A percentile compares a stretch with the other conserved stretches of the same genome.
Conservation (phyloP, 441 rosid species). For the Syzygium syzygioides region DNA sequence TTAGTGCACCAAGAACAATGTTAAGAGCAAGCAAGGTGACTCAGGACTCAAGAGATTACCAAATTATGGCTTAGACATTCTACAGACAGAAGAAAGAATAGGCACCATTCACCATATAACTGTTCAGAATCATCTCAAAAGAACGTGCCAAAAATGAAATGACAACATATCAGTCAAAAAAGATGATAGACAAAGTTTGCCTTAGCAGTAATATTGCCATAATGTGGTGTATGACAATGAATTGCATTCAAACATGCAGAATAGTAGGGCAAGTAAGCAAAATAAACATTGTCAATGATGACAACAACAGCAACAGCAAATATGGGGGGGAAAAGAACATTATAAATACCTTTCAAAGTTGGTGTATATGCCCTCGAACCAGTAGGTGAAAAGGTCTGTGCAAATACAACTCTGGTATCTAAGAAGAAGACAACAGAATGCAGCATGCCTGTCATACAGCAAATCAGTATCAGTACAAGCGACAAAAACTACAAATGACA, state of each 20-base stretch:
- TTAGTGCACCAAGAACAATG: neutral
- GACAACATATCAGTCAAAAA: neutral
- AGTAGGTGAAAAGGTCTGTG: slow-evolving; percentile 53
- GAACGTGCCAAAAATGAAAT: neutral
- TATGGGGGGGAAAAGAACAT: too few species aligned
- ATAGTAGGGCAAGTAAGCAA: neutral
- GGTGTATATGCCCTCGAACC: slow-evolving; percentile 81
- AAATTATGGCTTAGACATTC: neutral
- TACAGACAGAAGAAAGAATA: neutral
- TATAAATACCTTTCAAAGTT: slow-evolving; percentile 68
- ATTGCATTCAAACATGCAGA: neutral
- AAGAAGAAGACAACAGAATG: slow-evolving; percentile 62
- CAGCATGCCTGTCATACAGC: slow-evolving; percentile 59
- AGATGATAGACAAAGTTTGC: neutral
- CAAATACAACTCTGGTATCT: slow-evolving; percentile 53
- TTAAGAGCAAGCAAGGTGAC: neutral
- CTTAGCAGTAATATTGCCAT: neutral
- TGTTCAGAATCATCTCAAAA: neutral
- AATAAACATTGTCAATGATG: neutral
- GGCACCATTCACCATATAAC: neutral
- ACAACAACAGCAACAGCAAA: neutral
- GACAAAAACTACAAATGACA: neutral
- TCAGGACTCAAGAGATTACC: neutral
- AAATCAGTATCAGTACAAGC: neutral
- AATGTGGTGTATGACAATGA: neutral